Evolutionary conservation across 179 eudicot species (phyloP).

Genomic region (Amaranthus tricolor): DNA sequence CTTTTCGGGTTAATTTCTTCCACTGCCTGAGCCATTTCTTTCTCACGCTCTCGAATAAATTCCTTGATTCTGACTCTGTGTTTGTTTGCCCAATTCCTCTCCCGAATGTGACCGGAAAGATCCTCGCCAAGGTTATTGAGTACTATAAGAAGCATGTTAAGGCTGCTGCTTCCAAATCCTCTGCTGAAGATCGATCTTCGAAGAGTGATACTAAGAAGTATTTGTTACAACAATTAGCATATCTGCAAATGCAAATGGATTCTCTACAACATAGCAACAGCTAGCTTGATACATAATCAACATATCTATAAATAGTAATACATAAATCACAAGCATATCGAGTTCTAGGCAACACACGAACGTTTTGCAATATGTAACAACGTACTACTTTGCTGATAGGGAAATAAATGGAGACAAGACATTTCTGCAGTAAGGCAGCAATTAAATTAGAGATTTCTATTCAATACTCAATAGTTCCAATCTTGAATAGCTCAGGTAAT

Average conservation of each 20-base stretch:
- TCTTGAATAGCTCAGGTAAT: not conserved
- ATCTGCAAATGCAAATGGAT: no score
- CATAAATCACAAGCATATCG: not conserved
- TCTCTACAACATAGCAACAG: not conserved
- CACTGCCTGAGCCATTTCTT: no score
- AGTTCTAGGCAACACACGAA: not conserved
- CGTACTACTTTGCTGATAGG: not conserved
- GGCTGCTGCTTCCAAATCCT: constrained; percentile 16
- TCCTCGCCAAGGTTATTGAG: constrained; percentile 54
- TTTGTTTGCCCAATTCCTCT: constrained; percentile 50
- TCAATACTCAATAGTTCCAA: constrained; percentile 8
- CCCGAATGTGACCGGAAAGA: constrained; percentile 47
- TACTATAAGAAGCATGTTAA: constrained; percentile 58
- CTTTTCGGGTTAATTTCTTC: constrained; percentile 73
- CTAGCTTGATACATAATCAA: not conserved
- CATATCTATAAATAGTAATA: not conserved
- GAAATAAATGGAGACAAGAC: not conserved
- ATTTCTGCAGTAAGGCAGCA: not conserved
- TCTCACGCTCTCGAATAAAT: no score
- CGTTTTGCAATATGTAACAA: not conserved
- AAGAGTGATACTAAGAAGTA: no score
- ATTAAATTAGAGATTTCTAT: not conserved
- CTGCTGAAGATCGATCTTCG: no score
- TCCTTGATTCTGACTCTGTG: no score
- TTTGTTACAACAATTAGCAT: no score